Evolutionary conservation across 2,329 filamentous ascomycete species (phyloP).

Genomic region (Penicillium sp.): DNA sequence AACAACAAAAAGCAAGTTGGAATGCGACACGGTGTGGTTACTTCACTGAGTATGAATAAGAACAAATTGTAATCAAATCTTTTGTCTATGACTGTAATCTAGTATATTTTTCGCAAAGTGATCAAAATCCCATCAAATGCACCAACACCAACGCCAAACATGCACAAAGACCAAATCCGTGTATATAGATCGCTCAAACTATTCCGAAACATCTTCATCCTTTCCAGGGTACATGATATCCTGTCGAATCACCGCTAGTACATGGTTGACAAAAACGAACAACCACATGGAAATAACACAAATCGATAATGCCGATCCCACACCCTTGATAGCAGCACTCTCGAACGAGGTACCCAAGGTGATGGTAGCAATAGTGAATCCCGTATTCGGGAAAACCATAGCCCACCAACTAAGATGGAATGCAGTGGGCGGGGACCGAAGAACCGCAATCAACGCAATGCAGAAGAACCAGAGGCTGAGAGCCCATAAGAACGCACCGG

Average conservation of each 20-base stretch:
- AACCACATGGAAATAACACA: slow-evolving; percentile 58
- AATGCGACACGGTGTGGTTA: too few relatives aligned
- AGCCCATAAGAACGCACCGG: slow-evolving; percentile 64
- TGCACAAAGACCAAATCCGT: neutral
- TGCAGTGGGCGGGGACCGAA: slow-evolving; percentile 43
- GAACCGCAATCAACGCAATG: slow-evolving; percentile 51
- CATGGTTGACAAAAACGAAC: slow-evolving; percentile 51
- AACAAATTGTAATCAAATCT: too few relatives aligned
- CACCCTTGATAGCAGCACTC: slow-evolving; percentile 55
- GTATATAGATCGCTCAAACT: neutral
- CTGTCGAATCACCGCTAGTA: slow-evolving; percentile 52
- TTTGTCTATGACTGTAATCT: too few relatives aligned
- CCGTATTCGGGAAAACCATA: slow-evolving; percentile 67
- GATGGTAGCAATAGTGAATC: slow-evolving; percentile 62
- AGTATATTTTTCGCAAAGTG: neutral
- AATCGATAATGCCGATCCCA: slow-evolving; percentile 59
- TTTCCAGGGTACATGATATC: slow-evolving; percentile 62
- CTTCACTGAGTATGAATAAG: too few relatives aligned
- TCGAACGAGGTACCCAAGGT: slow-evolving; percentile 56
- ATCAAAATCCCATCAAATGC: neutral
- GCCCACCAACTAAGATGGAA: slow-evolving; percentile 62
- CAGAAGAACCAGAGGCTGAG: slow-evolving; percentile 60
- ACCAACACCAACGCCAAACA: neutral
- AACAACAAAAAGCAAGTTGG: too few relatives aligned
- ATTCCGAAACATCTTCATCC: slow-evolving; percentile 56